Percentiles rank a stretch among this genome's conserved stretches.
Conservation (phyloP, 306 rosid species). For the Rubus idaeus region DNA sequence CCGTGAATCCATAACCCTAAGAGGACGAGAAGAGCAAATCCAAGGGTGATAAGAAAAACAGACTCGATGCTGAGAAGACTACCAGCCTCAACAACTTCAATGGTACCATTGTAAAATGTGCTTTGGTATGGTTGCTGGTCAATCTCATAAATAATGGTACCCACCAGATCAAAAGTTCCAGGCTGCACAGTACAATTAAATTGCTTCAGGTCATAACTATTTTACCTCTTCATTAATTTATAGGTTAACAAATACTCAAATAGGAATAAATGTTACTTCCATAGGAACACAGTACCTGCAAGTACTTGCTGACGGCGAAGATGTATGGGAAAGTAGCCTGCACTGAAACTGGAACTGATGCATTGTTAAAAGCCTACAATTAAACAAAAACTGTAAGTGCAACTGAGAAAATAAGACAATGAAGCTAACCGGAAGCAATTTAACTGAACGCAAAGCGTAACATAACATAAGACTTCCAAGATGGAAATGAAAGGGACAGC, state of each 20-base stretch:
- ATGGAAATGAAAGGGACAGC: background rate
- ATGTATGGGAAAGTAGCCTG: conserved; percentile 88
- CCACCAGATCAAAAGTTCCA: conserved; percentile 90
- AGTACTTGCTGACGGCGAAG: conserved; percentile 81
- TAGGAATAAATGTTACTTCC: conserved; percentile 9
- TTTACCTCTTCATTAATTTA: background rate
- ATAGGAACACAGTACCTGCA: conserved; percentile 63
- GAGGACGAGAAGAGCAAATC: conserved; percentile 66
- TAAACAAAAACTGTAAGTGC: conserved; percentile 17
- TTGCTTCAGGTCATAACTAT: conserved; percentile 10
- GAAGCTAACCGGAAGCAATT: background rate
- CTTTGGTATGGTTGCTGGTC: conserved; percentile 74
- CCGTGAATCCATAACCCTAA: conserved; percentile 76
- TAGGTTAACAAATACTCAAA: background rate
- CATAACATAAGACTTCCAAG: background rate
- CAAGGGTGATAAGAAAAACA: conserved; percentile 82
- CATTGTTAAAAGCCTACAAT: conserved; percentile 71
- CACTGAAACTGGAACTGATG: conserved; percentile 63
- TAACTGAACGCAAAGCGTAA: background rate
- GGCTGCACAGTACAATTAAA: conserved; percentile 54
- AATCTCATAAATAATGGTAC: conserved; percentile 71
- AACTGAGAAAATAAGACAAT: conserved; percentile 12
- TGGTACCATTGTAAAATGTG: conserved; percentile 82
- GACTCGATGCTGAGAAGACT: conserved; percentile 70
- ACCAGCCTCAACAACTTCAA: conserved; percentile 82